Conservation (phyloP, 805 yeast genomes). For the Saturnispora bothae region DNA sequence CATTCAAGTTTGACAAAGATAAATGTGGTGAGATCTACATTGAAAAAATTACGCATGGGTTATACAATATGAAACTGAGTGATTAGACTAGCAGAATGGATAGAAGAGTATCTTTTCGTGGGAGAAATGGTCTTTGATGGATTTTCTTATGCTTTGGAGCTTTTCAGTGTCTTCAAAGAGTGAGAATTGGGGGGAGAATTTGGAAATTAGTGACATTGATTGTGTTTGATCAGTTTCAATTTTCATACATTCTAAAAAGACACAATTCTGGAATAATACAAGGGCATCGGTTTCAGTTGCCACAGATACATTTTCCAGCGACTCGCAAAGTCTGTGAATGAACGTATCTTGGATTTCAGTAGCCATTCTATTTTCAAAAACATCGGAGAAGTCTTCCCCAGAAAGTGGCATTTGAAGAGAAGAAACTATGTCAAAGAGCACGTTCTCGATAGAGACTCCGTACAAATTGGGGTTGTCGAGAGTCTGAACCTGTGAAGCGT, state of each 20-base stretch:
- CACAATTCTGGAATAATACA: neutral
- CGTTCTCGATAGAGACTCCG: constrained; percentile 16
- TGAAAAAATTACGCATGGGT: too few species aligned
- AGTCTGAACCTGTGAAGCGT: constrained; percentile 2
- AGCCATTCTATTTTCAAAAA: constrained; percentile 10
- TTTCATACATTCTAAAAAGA: constrained; percentile 1
- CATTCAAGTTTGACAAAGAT: too few species aligned
- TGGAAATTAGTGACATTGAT: too few species aligned
- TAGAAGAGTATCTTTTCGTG: constrained; percentile 1
- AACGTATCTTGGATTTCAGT: neutral
- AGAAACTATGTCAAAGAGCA: constrained; percentile 15
- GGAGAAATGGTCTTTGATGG: constrained; percentile 3
- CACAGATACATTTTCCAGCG: too few species aligned
- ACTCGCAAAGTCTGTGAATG: neutral
- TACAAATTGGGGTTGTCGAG: constrained; percentile 14
- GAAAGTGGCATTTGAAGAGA: constrained; percentile 6
- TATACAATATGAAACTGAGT: too few species aligned
- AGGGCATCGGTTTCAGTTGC: neutral
- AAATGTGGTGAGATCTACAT: too few species aligned
- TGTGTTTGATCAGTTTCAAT: too few species aligned
- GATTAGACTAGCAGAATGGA: too few species aligned
- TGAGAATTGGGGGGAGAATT: too few species aligned
- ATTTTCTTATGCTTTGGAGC: neutral
- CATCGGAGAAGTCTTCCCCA: constrained; percentile 22
- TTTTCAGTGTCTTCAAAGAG: neutral